Evolutionary conservation across 345 rosid genomes (phyloP), one percentile per base, ranked within the genome.

Genomic region (Hypericum androsaemum): DNA sequence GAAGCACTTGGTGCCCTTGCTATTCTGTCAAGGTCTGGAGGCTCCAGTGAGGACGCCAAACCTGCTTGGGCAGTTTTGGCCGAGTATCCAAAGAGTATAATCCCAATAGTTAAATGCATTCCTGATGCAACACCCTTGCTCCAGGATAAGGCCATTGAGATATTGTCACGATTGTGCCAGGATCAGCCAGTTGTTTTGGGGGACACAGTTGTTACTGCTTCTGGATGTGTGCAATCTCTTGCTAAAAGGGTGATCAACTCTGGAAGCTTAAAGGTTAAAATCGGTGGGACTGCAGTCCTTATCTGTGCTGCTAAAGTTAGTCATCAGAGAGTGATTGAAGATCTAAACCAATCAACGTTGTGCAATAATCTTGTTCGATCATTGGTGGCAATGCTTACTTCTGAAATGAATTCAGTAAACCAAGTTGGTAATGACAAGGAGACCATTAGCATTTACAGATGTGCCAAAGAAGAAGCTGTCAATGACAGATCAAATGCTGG

Each of bases 1-100:
- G 99, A 88, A 77, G 97, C 89, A 59, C 80, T 94, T 53, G 79
- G 80, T 74, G 99, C 92, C 10, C 97, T 94, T 59, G 94, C 97
- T 56, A 72, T 86, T 73, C 78, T 94, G 60, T 94, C 95, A 16
- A 80, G 92, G 74, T 72, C 81, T 41, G 86, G 66, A 67, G 77
- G 66, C 40, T 62, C 69, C 54, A 60, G 68, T 15, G 89, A 78
- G 46, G 68, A 74, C 57, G 69, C 71, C 37, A 94, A 82, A 66
- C 96, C 99, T 59, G 76, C 99, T 10, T 94, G 99, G 99, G 80
- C 74, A 58, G 96, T 94, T 75, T 71, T 94, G 69, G 79, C 78
- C 52, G 96, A 88, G 71, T 77, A 71, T 64, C 89, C 99, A 9
- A 69, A 69, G 70, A 75, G 83, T 69, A 79, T 86, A 59, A 64